Base-by-base conservation (phyloP, 116 monocot genomes). In the Iris pallida region DNA sequence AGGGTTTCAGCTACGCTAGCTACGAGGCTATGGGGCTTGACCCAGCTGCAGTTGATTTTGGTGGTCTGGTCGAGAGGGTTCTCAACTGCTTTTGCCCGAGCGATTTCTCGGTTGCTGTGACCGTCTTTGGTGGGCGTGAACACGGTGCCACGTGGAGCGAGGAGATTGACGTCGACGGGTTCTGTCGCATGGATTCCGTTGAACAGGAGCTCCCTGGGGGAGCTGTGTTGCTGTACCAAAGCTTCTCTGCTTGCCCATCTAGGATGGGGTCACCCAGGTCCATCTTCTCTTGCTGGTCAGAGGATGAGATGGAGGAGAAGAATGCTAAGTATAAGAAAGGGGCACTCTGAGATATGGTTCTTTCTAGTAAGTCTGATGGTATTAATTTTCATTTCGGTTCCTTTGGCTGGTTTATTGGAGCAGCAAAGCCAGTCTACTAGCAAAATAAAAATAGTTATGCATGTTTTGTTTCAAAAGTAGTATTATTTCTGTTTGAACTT, bases 1-100 rank as follows among this genome's bases (percentile, higher is more conserved):
- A 88, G 7, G 83, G 84, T 3, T 89, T 83, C 71, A 93, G 93
- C 79, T 93, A 93, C 59, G 89, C 93, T 0, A 93, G 93, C 46
- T 93, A 89, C 8, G 93, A 93, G 55, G 86, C 78, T n/a, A 84
- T 84, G 84, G 93, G 93, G 0, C 76, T 89, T 18, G 57, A 86
- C 45, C 81, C 89, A 2, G 10, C 0, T 4, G 30, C 61, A 9
- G 0, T 82, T 19, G 63, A 47, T 0, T 76, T 57, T 8, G 18
- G 46, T 5, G 52, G 49, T 1, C 55, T 93, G 15, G 55, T 93
- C 10, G 78, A 84, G 52, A 76, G 84, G 61, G 86, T 93, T 2
- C 78, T 93, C 0, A 49, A 55, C 6, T 88, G 93, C 79, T 93
- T 93, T 47, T 47, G 42, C 1, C 93, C 93, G 5, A 43, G 54